A percentile compares a stretch with the other conserved stretches of the same genome.
Conservation (phyloP, 2,329 filamentous ascomycete genomes). For the Colletotrichum tanaceti region DNA sequence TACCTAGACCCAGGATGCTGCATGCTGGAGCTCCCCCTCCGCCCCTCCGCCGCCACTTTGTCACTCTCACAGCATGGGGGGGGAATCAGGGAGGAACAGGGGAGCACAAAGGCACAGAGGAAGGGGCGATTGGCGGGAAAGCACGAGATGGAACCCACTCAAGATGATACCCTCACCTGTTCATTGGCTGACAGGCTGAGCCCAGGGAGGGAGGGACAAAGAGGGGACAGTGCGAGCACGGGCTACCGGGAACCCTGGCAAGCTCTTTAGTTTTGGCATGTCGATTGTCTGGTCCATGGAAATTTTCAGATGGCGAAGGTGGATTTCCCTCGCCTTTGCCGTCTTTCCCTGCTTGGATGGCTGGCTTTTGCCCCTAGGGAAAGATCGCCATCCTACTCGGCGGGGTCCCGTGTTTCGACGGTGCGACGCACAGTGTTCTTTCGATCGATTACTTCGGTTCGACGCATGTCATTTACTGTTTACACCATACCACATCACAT, state of each 20-base stretch:
- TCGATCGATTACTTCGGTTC: neutral
- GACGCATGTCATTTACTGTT: no score
- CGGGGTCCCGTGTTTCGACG: no score
- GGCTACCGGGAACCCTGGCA: no score
- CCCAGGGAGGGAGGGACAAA: no score
- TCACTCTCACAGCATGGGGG: neutral
- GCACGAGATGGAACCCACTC: neutral
- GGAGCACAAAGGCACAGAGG: neutral
- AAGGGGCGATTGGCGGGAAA: no score
- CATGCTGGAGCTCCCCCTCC: no score
- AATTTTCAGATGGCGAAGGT: slow-evolving; percentile 9
- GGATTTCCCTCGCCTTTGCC: neutral
- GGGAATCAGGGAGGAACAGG: neutral
- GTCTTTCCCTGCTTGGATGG: neutral
- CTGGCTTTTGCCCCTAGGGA: no score
- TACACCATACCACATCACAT: neutral
- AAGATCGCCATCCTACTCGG: no score
- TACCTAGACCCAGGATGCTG: no score
- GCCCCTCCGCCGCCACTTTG: no score
- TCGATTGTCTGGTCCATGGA: no score
- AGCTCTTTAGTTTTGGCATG: neutral
- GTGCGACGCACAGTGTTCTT: neutral
- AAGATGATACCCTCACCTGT: neutral
- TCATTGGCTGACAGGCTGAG: neutral
- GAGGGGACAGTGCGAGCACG: neutral